These are phyloP conservation scores for Lumnitzera littorea DNA, from an alignment of 345 rosid genomes.

Conservation along the genomic window DNA sequence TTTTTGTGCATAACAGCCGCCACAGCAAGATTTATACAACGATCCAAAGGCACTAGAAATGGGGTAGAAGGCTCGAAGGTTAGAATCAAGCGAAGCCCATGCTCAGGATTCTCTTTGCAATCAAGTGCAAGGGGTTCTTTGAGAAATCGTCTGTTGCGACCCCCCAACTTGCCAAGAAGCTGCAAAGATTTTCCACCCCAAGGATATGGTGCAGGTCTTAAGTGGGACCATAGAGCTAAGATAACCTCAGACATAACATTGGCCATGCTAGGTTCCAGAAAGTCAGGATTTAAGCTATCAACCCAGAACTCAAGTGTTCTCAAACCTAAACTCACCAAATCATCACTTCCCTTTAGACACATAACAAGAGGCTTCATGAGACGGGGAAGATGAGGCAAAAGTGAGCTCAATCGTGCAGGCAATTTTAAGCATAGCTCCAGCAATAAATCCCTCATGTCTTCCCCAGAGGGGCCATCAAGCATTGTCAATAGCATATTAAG, in stretches of 20 bases:
- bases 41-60: conserved; percentile 88
- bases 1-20: conserved; percentile 69
- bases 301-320: conserved; percentile 99
- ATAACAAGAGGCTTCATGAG: conserved; percentile 93
- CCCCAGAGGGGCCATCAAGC: conserved; percentile 97
- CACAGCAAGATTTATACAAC: conserved; percentile 93
- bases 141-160: conserved; percentile 92
- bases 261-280: conserved; percentile 96
- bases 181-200: conserved; percentile 94
- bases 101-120: conserved; percentile 98
- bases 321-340: conserved; percentile 77
- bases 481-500: conserved; percentile 80
- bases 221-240: conserved; percentile 94
- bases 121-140: conserved; percentile 96
- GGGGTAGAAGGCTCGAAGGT: conserved; percentile 95
- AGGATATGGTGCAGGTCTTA: conserved; percentile 89
- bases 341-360: conserved; percentile 85
- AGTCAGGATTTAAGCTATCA: conserved; percentile 98
- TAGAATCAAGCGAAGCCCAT: conserved; percentile 92
- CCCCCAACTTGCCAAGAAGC: conserved; percentile 97
- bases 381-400: conserved; percentile 85
- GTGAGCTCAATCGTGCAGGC: conserved; percentile 97
- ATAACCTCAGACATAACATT: conserved; percentile 96
- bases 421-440: conserved; percentile 87
- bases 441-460: conserved; percentile 86